Conservation (phyloP, 2,329 filamentous ascomycete species). For the Fusarium poae region DNA sequence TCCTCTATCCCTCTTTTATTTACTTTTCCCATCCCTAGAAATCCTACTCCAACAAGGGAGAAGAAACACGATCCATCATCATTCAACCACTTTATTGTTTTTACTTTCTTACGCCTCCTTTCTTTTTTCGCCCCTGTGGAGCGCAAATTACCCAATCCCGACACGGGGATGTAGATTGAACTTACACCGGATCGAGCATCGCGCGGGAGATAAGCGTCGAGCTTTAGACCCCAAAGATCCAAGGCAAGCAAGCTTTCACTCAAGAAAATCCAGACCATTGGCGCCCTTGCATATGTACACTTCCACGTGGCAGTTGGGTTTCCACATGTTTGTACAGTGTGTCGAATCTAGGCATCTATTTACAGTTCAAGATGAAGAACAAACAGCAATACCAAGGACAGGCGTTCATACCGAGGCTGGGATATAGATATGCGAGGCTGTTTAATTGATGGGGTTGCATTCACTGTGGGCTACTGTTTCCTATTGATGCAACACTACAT, state of each 20-base stretch:
- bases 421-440: background rate
- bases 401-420: background rate
- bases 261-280: conserved; percentile 10
- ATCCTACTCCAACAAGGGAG: background rate
- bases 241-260: background rate
- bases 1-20: background rate
- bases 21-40: background rate
- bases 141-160: too few relatives aligned
- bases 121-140: too few relatives aligned
- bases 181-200: conserved; percentile 24
- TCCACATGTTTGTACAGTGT: conserved; percentile 12
- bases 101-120: background rate
- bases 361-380: too few relatives aligned
- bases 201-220: conserved; percentile 2
- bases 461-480: background rate
- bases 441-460: background rate
- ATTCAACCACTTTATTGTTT: background rate
- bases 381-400: background rate
- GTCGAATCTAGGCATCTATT: too few relatives aligned
- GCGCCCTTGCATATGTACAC: conserved; percentile 37
- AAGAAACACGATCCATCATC: background rate
- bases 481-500: background rate
- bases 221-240: background rate
- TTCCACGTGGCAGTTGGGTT: conserved; percentile 43
- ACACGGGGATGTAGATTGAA: conserved; percentile 3